A percentile compares a stretch with the other conserved stretches of the same genome.
phyloP scores from a whole-genome alignment of 208 protist genomes.

The Angomonas ambiguus region DNA sequence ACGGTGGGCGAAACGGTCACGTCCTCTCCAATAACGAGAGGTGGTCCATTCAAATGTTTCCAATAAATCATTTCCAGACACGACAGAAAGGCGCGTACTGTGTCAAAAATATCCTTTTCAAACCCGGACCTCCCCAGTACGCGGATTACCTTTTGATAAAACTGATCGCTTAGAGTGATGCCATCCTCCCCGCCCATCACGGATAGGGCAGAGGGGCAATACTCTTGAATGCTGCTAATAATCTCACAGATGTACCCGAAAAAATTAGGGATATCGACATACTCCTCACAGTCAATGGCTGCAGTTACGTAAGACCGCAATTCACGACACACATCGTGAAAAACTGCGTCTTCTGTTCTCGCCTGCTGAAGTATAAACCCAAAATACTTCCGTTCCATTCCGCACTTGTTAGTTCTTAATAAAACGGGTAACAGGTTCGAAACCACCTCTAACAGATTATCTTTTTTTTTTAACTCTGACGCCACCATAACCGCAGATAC shows the following conservation, averaged over 20 bases:
- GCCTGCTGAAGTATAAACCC: slow-evolving; percentile 30
- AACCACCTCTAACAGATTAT: slow-evolving; percentile 30
- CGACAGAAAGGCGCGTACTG: slow-evolving; percentile 51
- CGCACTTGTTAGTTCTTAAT: slow-evolving; percentile 43
- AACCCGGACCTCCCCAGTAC: slow-evolving; percentile 42
- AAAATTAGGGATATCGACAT: slow-evolving; percentile 74
- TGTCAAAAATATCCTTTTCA: slow-evolving; percentile 46
- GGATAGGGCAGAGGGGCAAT: slow-evolving; percentile 14
- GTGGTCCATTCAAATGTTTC: slow-evolving; percentile 37
- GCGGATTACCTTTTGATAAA: slow-evolving; percentile 63
- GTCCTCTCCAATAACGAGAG: neutral
- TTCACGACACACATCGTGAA: slow-evolving; percentile 29
- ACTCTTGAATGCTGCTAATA: slow-evolving; percentile 35
- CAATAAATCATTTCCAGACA: slow-evolving; percentile 52
- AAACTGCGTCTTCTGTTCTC: slow-evolving; percentile 12
- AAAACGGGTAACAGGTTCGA: slow-evolving; percentile 34
- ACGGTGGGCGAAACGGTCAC: slow-evolving; percentile 7
- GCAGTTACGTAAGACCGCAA: slow-evolving; percentile 36
- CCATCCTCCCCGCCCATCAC: neutral
- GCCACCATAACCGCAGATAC: slow-evolving; percentile 42
- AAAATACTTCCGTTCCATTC: slow-evolving; percentile 55
- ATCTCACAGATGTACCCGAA: slow-evolving; percentile 76
- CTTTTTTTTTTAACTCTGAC: slow-evolving; percentile 33
- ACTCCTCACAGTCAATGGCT: slow-evolving; percentile 52
- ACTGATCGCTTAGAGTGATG: slow-evolving; percentile 37